Evolutionary conservation across 2,329 filamentous ascomycete species (phyloP).

Genomic region (Seiridium unicorne): DNA sequence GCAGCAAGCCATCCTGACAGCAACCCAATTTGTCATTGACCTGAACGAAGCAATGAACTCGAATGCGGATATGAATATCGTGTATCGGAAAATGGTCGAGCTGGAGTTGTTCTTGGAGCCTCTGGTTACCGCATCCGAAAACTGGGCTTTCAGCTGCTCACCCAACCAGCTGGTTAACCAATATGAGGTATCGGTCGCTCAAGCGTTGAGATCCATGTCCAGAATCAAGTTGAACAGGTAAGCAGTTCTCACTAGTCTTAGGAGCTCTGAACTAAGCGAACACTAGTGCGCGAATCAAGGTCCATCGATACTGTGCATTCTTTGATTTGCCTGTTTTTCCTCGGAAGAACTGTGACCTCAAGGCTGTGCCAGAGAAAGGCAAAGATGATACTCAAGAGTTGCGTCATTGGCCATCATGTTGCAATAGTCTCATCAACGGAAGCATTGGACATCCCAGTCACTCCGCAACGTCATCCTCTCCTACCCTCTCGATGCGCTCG

Average conservation of each 20-base stretch:
- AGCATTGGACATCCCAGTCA: conserved; percentile 18
- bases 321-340: conserved; percentile 48
- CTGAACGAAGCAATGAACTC: conserved; percentile 39
- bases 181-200: conserved; percentile 38
- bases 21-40: conserved; percentile 47
- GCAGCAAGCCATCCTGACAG: conserved; percentile 44
- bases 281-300: conserved; percentile 46
- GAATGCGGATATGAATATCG: conserved; percentile 34
- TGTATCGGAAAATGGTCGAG: conserved; percentile 39
- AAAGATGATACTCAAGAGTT: conserved; percentile 24
- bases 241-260: background rate
- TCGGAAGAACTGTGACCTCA: conserved; percentile 47
- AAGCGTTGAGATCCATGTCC: conserved; percentile 44
- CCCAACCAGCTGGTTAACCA: conserved; percentile 33
- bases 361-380: conserved; percentile 23
- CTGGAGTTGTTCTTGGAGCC: conserved; percentile 37
- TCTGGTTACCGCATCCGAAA: conserved; percentile 32
- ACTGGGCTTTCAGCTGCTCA: conserved; percentile 30
- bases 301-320: conserved; percentile 51
- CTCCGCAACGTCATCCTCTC: conserved; percentile 24
- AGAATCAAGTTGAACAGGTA: conserved; percentile 50
- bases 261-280: background rate
- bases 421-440: conserved; percentile 25
- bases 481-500: conserved; percentile 25
- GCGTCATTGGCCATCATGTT: conserved; percentile 33